Evolutionary conservation across 2,329 filamentous ascomycete species (phyloP).

Genomic region (Colletotrichum navitas): DNA sequence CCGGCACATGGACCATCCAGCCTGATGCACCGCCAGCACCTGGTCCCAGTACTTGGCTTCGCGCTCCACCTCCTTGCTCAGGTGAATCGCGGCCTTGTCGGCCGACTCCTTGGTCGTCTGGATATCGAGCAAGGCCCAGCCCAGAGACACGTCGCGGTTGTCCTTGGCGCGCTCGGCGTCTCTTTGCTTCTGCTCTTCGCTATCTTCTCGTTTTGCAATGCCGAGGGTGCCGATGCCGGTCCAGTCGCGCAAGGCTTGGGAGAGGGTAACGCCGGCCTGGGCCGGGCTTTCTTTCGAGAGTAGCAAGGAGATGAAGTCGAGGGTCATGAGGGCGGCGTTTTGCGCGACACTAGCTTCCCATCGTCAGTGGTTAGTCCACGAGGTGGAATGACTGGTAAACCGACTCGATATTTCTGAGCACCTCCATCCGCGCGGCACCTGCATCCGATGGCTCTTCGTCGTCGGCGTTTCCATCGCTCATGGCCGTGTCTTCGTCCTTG

Average conservation of each 20-base stretch:
- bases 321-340: conserved; percentile 74
- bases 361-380: conserved; percentile 40
- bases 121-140: conserved; percentile 84
- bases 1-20: conserved; percentile 87
- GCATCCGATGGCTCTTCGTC: conserved; percentile 57
- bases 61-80: conserved; percentile 81
- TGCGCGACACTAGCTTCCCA: conserved; percentile 58
- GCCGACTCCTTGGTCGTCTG: conserved; percentile 81
- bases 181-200: conserved; percentile 55
- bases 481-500: conserved; percentile 58
- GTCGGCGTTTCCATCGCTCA: conserved; percentile 54
- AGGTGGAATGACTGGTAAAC: conserved; percentile 41
- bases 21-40: conserved; percentile 82
- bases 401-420: conserved; percentile 70
- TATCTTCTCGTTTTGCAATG: conserved; percentile 72
- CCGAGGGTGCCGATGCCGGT: conserved; percentile 82
- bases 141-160: conserved; percentile 69
- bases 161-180: conserved; percentile 57
- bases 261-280: conserved; percentile 77
- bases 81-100: conserved; percentile 75
- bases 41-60: conserved; percentile 94
- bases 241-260: conserved; percentile 75
- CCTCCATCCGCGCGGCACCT: conserved; percentile 66
- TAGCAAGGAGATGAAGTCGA: conserved; percentile 87
- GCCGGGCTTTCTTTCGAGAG: conserved; percentile 84